phyloP scores from a whole-genome alignment of 148 eudicot species.

The Vaccinium vitisidaea region DNA sequence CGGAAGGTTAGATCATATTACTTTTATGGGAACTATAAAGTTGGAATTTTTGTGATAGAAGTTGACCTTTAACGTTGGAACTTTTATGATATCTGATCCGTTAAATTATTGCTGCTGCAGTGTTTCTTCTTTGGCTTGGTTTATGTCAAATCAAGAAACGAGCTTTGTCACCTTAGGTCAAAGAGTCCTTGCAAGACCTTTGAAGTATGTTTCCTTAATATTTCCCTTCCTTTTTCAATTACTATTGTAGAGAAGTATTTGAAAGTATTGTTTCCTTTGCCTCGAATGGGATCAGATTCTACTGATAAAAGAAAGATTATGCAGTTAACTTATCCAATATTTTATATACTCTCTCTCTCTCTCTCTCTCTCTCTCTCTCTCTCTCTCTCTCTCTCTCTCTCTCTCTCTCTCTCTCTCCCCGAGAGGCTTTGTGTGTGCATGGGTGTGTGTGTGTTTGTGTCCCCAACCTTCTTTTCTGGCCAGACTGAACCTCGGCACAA shows the following conservation, averaged over 20 bases:
- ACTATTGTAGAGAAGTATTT: neutral
- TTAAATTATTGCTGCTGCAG: constrained; percentile 28
- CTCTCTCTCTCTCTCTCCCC: no score
- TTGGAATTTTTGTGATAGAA: neutral
- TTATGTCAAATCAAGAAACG: constrained; percentile 69
- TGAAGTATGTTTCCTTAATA: constrained; percentile 44
- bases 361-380: no score
- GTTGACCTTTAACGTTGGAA: neutral
- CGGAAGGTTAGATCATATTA: constrained; percentile 46
- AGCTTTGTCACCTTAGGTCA: constrained; percentile 78
- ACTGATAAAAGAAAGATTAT: neutral
- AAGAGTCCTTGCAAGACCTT: constrained; percentile 61
- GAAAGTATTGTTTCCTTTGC: neutral
- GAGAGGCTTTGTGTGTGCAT: neutral
- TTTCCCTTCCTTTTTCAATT: neutral
- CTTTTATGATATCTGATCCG: neutral
- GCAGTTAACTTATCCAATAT: neutral
- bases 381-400: no score
- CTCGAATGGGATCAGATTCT: constrained; percentile 4
- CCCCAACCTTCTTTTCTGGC: no score
- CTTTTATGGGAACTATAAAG: neutral
- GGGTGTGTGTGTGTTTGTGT: no score
- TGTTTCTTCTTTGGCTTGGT: constrained; percentile 78
- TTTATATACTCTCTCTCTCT: no score
- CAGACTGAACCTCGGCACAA: no score